Percentiles rank a stretch among this genome's conserved stretches.
Conservation (phyloP, 371 early-diverging fungal genomes). For the Smittium culicis region DNA sequence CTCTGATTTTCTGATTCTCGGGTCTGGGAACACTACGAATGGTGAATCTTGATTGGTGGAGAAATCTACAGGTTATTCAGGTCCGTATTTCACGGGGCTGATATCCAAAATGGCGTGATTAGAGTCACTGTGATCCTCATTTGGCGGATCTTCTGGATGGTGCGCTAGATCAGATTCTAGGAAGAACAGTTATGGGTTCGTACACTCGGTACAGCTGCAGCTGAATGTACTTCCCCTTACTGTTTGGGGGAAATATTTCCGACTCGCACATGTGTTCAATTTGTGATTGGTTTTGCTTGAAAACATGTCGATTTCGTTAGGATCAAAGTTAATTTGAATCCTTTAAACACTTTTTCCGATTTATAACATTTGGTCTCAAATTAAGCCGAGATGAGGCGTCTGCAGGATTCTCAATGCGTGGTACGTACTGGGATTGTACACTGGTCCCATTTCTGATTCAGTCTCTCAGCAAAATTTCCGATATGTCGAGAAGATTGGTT, state of each 20-base stretch:
- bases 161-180: background rate
- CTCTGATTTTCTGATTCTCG: no score
- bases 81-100: no score
- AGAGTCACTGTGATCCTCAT: background rate
- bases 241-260: background rate
- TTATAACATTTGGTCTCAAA: background rate
- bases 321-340: background rate
- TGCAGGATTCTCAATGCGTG: background rate
- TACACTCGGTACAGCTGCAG: background rate
- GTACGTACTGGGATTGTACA: background rate
- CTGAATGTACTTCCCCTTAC: background rate
- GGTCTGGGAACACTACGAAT: no score
- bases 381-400: background rate
- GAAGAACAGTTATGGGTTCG: background rate
- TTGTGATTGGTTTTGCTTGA: background rate
- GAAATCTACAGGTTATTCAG: no score
- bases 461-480: background rate
- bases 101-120: background rate
- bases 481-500: background rate
- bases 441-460: background rate
- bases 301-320: background rate
- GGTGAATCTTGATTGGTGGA: no score
- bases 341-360: background rate
- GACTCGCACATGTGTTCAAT: background rate
- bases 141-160: background rate